Percentiles rank a stretch among this genome's conserved stretches.
These are phyloP conservation scores for Coemansia sp. DNA, from an alignment of 192 early-diverging fungal species.

Conservation along the genomic window DNA sequence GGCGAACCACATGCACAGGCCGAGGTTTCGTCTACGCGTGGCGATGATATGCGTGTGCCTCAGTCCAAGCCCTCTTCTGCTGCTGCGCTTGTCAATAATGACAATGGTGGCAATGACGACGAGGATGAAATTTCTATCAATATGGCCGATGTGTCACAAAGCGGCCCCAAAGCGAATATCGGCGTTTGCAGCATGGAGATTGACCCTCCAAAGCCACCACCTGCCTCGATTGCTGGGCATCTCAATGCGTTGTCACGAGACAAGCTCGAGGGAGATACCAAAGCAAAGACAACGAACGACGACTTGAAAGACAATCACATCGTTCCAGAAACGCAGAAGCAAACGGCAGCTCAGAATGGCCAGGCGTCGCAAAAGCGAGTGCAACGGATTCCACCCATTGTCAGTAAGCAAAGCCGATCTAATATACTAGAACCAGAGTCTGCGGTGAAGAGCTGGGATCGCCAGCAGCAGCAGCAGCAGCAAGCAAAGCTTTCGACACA, in stretches of 20 bases:
- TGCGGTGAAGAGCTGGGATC: background rate
- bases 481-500: background rate
- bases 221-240: background rate
- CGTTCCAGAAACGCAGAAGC: background rate
- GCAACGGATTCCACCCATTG: conserved; percentile 6
- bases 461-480: too few species aligned
- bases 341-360: background rate
- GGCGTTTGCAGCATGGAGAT: conserved; percentile 11
- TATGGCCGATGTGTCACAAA: background rate
- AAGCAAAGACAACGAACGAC: background rate
- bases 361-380: background rate
- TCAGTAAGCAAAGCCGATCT: background rate
- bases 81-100: too few species aligned
- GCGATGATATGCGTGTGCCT: conserved; percentile 10
- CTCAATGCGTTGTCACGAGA: background rate
- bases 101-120: background rate
- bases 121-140: background rate
- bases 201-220: background rate
- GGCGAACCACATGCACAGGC: conserved; percentile 25
- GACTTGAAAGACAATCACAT: background rate
- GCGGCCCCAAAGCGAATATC: background rate
- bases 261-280: background rate
- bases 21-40: conserved; percentile 7
- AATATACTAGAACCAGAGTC: background rate
- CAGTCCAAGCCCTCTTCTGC: background rate